Conservation (phyloP, 495 filamentous ascomycete species). For the Lasiosphaeris hirsuta region DNA sequence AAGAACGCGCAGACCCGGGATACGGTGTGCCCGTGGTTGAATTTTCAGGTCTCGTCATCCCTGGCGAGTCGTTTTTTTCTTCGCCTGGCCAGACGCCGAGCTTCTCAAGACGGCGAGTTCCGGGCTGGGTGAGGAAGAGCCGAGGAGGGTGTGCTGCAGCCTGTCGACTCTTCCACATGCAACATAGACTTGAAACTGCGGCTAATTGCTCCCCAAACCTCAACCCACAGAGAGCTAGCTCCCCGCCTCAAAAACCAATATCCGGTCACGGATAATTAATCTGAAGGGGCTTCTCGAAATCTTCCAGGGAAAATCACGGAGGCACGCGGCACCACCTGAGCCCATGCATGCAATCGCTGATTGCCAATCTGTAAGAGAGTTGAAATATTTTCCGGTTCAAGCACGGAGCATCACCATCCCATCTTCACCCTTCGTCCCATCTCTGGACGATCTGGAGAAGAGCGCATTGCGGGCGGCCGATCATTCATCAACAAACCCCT, state of each 20-base stretch:
- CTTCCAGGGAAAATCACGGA: slow-evolving; percentile 31
- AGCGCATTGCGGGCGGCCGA: slow-evolving; percentile 17
- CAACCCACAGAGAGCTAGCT: slow-evolving; percentile 11
- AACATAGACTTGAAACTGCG: slow-evolving; percentile 33
- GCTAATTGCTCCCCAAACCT: slow-evolving; percentile 34
- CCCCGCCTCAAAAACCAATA: slow-evolving; percentile 18
- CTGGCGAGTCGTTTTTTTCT: not conserved
- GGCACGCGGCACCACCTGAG: slow-evolving; percentile 16
- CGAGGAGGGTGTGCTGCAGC: slow-evolving; percentile 22
- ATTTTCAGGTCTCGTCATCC: no score
- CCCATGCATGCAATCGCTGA: slow-evolving; percentile 17
- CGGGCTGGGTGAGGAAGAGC: slow-evolving; percentile 25
- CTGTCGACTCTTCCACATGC: slow-evolving; percentile 20
- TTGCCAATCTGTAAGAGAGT: slow-evolving; percentile 17
- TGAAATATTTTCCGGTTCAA: slow-evolving; percentile 19
- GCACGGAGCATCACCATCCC: slow-evolving; percentile 17
- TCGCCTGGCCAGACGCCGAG: not conserved
- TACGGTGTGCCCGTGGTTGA: no score
- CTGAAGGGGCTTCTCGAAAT: slow-evolving; percentile 34
- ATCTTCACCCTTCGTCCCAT: slow-evolving; percentile 21
- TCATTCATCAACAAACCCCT: slow-evolving; percentile 13
- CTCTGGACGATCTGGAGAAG: slow-evolving; percentile 17
- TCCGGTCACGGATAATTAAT: slow-evolving; percentile 27
- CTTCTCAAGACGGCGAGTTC: slow-evolving; percentile 12
- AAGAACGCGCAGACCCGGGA: not conserved